Evolutionary conservation across 148 eudicot species (phyloP), one percentile per base, ranked within the genome.

Genomic region (Limonium bicolor): DNA sequence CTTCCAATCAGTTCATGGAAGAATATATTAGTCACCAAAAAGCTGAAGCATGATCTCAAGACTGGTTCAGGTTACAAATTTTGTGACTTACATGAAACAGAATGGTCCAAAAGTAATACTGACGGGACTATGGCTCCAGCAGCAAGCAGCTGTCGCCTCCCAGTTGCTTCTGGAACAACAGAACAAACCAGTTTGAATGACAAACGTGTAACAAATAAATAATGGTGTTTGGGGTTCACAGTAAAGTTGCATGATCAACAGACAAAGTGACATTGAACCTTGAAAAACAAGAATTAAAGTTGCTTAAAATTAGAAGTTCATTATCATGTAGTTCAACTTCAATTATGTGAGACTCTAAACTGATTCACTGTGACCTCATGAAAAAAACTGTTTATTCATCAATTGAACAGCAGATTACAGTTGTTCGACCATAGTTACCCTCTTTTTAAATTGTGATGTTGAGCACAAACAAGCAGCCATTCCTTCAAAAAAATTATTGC

Each of bases 111-210:
- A 47, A 77, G 48, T 45, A 56, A 45, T 53, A 68, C 28, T 63
- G 72, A 76, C 54, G 94, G 82, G 45, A 58, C 56, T 54, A 67
- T 57, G 55, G 74, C 61, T 36, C 90, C 96, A 69, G 68, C 27
- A 19, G 90, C 78, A 36, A 88, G 76, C 53, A 88, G 56, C 35
- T 74, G 62, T 44, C 96, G 79, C 65, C 86, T 74, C 55, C 77
- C 72, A 27, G 58, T 46, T 60, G 60, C 50, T 67, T 79, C 92
- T 77, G 76, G 29, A 34, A 47, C 12, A 15, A 28, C 15, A 2
- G 8, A 7, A 16, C 3, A 17, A 37, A 12, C 11, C 39, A 22
- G 13, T 20, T 49, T 20, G 17, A 31, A 34, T 35, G 21, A n/a
- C 22, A 1, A 14, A 16, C 9, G 21, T 7, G 14, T 17, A 31